Percentiles rank a stretch among this genome's conserved stretches.
Conservation (phyloP, 176 grass and related monocot genomes). For the Eremochloa ophiuroides region DNA sequence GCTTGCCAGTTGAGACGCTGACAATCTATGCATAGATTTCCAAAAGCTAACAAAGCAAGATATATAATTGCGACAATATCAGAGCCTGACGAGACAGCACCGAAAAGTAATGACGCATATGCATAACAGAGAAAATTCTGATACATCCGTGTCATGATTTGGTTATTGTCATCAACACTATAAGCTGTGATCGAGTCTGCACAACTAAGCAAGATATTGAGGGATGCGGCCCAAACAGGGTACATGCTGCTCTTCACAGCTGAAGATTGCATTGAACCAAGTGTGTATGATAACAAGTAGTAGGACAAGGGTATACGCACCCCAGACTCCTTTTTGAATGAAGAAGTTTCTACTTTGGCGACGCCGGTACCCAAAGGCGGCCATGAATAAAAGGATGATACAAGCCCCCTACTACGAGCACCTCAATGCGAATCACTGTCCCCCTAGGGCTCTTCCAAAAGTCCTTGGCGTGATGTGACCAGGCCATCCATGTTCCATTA, state of each 20-base stretch:
- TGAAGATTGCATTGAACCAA: conserved; percentile 11
- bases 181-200: neutral
- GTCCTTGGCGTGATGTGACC: neutral
- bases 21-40: no score
- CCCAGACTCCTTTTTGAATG: neutral
- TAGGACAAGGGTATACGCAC: neutral
- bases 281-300: neutral
- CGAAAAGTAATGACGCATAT: neutral
- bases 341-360: neutral
- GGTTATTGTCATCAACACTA: neutral
- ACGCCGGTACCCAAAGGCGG: neutral
- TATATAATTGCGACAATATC: no score
- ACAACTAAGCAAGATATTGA: neutral
- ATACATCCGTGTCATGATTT: neutral
- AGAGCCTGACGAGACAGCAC: no score
- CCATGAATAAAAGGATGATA: neutral
- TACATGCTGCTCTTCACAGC: neutral
- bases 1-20: neutral
- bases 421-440: neutral
- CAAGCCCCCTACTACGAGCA: neutral
- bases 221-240: neutral
- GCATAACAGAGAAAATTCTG: neutral
- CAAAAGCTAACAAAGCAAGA: no score
- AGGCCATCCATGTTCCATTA: neutral
- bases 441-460: neutral